Base-by-base conservation (phyloP, 2,329 filamentous ascomycete species). In the Xylariaceae sp. region DNA sequence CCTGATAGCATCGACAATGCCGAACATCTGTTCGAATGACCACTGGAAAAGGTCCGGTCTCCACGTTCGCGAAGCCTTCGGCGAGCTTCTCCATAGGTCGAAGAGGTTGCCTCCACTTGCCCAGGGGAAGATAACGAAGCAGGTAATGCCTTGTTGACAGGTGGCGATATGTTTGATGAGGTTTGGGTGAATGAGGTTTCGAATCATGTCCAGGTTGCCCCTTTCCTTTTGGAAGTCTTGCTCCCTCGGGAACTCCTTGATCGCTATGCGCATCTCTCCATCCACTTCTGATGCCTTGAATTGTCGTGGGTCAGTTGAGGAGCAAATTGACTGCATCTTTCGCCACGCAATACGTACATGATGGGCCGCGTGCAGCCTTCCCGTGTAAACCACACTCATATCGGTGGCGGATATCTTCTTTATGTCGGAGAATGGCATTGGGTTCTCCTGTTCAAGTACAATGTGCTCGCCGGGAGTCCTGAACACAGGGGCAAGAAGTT, bases 401-500 rank as follows among this genome's bases (percentile, higher is more conserved):
- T 2, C 1, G 11, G 6, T 39, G 12, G 19, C 3, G 12, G 46
- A 33, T 22, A 40, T 30, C 10, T 40, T 32, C 31, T 44, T 17
- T 2, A 49, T 14, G n/a, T 46, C 33, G 9, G 31, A 49, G 39
- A 52, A 32, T 14, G 50, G 82, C 87, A 48, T 62, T 73, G 39
- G 78, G 77, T 38, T 75, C 78, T 42, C 81, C 73, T 10, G 9
- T 11, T 46, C 27, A 1, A 52, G 1, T 1, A n/a, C 0, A 1
- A 45, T 36, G 15, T 49, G 42, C n/a, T 36, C 17, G n/a, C 46
- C 39, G 1, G 3, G 22, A 4, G 7, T 40, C 9, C n/a, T 44
- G 15, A 52, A 17, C 2, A 41, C 18, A 5, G 50, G 50, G 6
- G 50, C 50, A 18, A 49, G 42, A 11, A 45, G 42, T 9, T 22